Evolutionary conservation across 352 stramenopile species (phyloP).

Genomic region (Globisporangium alternatum): DNA sequence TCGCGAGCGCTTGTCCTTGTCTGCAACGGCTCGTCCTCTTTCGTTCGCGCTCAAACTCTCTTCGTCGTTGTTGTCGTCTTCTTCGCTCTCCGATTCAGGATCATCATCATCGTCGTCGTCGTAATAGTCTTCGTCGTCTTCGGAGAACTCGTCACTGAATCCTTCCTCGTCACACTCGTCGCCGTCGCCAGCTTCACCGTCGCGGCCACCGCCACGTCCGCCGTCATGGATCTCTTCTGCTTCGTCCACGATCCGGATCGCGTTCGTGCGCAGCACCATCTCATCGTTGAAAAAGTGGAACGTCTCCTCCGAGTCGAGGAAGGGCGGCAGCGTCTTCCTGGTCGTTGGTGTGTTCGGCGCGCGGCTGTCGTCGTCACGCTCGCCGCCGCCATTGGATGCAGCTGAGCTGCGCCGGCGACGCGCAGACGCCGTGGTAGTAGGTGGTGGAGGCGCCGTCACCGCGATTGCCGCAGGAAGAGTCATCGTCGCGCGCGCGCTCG

Average conservation of each 20-base stretch:
- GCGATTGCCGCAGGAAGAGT: background rate
- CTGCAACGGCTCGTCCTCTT: conserved; percentile 2
- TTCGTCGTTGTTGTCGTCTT: conserved; percentile 20
- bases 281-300: conserved; percentile 68
- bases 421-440: background rate
- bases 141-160: conserved; percentile 25
- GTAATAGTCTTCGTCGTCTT: conserved; percentile 31
- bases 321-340: conserved; percentile 16
- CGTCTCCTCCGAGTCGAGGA: conserved; percentile 57
- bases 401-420: conserved; percentile 12
- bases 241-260: conserved; percentile 37
- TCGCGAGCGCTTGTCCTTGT: conserved; percentile 10
- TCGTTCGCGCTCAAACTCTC: conserved; percentile 2
- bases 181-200: conserved; percentile 18
- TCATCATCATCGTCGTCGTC: conserved; percentile 23
- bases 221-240: background rate
- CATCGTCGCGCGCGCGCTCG: background rate
- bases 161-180: conserved; percentile 28
- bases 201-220: conserved; percentile 17
- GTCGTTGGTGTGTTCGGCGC: conserved; percentile 10
- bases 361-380: conserved; percentile 9
- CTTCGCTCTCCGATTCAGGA: conserved; percentile 22
- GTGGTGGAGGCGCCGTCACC: background rate
- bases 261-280: conserved; percentile 62
- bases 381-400: background rate